Evolutionary conservation across 1,139 yeast species (phyloP).

Genomic region (Debaryomyces singareniensis): DNA sequence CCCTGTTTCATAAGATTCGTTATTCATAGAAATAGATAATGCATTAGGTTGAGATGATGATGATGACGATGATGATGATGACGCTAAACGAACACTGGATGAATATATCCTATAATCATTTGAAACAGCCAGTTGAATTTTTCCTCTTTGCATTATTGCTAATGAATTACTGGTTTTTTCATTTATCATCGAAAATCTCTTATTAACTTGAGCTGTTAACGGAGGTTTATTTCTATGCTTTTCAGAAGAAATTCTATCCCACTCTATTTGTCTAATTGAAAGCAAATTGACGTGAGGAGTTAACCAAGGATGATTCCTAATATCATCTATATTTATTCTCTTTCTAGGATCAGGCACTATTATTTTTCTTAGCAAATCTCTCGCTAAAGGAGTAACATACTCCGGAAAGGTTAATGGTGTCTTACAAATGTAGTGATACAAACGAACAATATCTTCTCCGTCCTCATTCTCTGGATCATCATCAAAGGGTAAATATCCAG

Average conservation of each 20-base stretch:
- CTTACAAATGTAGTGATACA: slow-evolving; percentile 85
- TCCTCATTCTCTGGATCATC: slow-evolving; percentile 97
- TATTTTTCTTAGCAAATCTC: slow-evolving; percentile 82
- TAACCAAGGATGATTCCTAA: slow-evolving; percentile 84
- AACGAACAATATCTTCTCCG: slow-evolving; percentile 86
- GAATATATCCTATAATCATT: slow-evolving; percentile 20
- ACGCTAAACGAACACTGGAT: background rate
- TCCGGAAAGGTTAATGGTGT: slow-evolving; percentile 95
- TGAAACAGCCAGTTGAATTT: slow-evolving; percentile 38
- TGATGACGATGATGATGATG: slow-evolving; percentile 52
- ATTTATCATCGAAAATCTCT: slow-evolving; percentile 42
- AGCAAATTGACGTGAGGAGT: slow-evolving; percentile 74
- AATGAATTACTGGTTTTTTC: slow-evolving; percentile 37
- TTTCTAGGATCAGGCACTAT: slow-evolving; percentile 81
- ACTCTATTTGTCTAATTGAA: slow-evolving; percentile 79
- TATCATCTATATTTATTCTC: slow-evolving; percentile 62
- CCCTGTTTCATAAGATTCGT: slow-evolving; percentile 10
- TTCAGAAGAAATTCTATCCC: slow-evolving; percentile 61
- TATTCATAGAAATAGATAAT: slow-evolving; percentile 16
- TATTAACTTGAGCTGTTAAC: slow-evolving; percentile 13
- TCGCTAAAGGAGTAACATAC: slow-evolving; percentile 82
- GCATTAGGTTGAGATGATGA: slow-evolving; percentile 48
- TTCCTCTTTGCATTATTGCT: slow-evolving; percentile 24
- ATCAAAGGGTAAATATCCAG: slow-evolving; percentile 96
- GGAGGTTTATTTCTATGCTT: slow-evolving; percentile 12